Evolutionary conservation across 1,139 yeast genomes (phyloP).

Genomic region (Debaryomycetaceae sp.): DNA sequence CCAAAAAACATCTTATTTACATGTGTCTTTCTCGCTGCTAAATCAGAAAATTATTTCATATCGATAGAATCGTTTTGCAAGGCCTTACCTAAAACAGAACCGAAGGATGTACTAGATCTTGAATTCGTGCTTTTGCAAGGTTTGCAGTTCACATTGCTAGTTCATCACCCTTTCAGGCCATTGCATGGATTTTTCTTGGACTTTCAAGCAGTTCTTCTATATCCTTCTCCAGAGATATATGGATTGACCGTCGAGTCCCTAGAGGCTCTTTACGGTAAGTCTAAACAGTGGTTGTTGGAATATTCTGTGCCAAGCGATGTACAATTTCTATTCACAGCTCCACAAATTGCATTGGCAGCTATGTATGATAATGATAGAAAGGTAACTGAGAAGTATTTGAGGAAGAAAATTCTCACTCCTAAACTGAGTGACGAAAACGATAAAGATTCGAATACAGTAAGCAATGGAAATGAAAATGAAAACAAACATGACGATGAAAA

Average conservation of each 20-base stretch:
- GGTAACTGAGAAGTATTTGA: conserved; percentile 64
- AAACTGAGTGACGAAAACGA: conserved; percentile 5
- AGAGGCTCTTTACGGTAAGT: conserved; percentile 62
- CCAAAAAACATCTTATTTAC: conserved; percentile 84
- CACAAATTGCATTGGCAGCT: conserved; percentile 91
- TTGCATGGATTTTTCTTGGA: conserved; percentile 91
- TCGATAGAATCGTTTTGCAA: conserved; percentile 79
- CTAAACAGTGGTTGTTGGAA: conserved; percentile 62
- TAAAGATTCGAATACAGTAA: conserved; percentile 6
- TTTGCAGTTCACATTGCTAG: conserved; percentile 72
- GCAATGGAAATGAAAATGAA: conserved; percentile 9
- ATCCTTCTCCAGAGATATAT: conserved; percentile 33
- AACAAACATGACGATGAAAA: conserved; percentile 11
- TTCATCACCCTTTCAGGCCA: conserved; percentile 86
- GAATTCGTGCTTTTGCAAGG: conserved; percentile 78
- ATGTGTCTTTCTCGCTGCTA: conserved; percentile 86
- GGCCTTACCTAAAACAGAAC: conserved; percentile 62
- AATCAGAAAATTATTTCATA: conserved; percentile 86
- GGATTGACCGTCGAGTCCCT: conserved; percentile 42
- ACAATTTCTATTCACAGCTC: conserved; percentile 78
- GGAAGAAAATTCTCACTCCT: conserved; percentile 47
- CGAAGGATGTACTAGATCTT: conserved; percentile 65
- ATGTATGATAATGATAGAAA: conserved; percentile 63
- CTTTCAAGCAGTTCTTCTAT: conserved; percentile 60
- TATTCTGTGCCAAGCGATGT: conserved; percentile 71